Conservation (phyloP, 805 yeast genomes). For the Vanderwaltozyma tropicalis region DNA sequence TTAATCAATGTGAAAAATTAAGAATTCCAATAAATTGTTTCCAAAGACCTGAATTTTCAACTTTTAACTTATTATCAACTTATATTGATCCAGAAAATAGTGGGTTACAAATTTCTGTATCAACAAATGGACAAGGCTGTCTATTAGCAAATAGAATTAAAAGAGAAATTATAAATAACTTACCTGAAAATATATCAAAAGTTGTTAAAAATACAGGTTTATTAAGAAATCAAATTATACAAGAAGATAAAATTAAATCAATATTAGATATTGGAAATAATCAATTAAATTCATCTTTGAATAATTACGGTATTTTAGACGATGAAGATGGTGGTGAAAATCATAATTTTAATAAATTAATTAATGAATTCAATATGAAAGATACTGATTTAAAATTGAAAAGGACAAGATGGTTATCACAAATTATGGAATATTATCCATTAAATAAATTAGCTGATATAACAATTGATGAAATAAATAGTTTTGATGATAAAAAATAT, state of each 20-base stretch:
- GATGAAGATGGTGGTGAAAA: slow-evolving; percentile 65
- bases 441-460: slow-evolving; percentile 50
- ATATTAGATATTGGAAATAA: background rate
- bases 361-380: slow-evolving; percentile 48
- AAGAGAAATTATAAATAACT: slow-evolving; percentile 52
- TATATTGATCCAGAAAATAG: slow-evolving; percentile 48
- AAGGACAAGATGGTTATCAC: slow-evolving; percentile 77
- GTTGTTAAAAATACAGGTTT: slow-evolving; percentile 62
- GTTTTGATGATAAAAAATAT: background rate
- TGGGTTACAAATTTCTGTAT: slow-evolving; percentile 65
- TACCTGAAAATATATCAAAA: slow-evolving; percentile 63
- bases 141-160: slow-evolving; percentile 70
- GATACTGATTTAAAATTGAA: slow-evolving; percentile 42
- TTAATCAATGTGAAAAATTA: slow-evolving; percentile 40
- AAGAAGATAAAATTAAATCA: slow-evolving; percentile 34
- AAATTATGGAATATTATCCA: slow-evolving; percentile 86
- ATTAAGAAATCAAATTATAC: slow-evolving; percentile 45
- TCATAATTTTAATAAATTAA: slow-evolving; percentile 47
- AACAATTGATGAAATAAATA: slow-evolving; percentile 34
- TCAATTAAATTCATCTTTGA: no score
- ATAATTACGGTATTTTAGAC: slow-evolving; percentile 2
- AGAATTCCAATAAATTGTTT: slow-evolving; percentile 79
- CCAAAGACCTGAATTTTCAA: slow-evolving; percentile 60
- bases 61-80: slow-evolving; percentile 69
- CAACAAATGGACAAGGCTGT: slow-evolving; percentile 87